Conservation (phyloP, 352 stramenopile genomes). For the Peronospora tabacina region DNA sequence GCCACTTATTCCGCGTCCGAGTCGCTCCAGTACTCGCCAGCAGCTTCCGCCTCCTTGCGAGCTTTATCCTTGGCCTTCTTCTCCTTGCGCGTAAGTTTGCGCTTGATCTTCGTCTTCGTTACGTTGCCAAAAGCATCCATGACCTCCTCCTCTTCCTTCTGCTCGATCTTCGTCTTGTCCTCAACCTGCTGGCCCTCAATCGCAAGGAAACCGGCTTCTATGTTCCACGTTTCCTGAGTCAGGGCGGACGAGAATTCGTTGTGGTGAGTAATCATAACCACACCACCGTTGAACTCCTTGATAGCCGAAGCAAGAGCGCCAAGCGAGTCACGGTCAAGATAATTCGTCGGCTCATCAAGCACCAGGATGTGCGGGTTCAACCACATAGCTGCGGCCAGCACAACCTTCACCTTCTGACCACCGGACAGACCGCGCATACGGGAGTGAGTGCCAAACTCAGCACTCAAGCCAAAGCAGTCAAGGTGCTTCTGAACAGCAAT, state of each 20-base stretch:
- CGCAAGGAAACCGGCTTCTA: constrained; percentile 78
- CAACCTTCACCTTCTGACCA: constrained; percentile 99
- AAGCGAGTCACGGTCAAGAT: constrained; percentile 94
- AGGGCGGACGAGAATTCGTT: constrained; percentile 94
- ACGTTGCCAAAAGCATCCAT: constrained; percentile 84
- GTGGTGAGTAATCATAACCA: constrained; percentile 97
- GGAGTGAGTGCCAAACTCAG: constrained; percentile 97
- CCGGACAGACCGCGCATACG: constrained; percentile 96
- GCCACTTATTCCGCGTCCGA: constrained; percentile 57
- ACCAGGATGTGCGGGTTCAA: constrained; percentile 94
- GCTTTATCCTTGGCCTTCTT: constrained; percentile 84
- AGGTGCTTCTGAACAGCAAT: constrained; percentile 95
- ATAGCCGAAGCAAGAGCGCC: constrained; percentile 94
- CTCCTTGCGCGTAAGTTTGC: constrained; percentile 87
- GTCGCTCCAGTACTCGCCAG: constrained; percentile 81
- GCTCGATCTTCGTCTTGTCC: constrained; percentile 89
- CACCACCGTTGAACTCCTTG: constrained; percentile 94
- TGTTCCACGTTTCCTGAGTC: constrained; percentile 92
- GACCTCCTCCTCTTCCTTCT: constrained; percentile 81
- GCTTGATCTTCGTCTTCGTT: constrained; percentile 83
- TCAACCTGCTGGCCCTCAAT: constrained; percentile 81
- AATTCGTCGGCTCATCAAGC: constrained; percentile 94
- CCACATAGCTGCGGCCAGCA: constrained; percentile 94
- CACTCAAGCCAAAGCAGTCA: constrained; percentile 93
- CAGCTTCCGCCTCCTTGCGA: constrained; percentile 81